Evolutionary conservation across 2,329 filamentous ascomycete species (phyloP).

Genomic region (Tolypocladium album): DNA sequence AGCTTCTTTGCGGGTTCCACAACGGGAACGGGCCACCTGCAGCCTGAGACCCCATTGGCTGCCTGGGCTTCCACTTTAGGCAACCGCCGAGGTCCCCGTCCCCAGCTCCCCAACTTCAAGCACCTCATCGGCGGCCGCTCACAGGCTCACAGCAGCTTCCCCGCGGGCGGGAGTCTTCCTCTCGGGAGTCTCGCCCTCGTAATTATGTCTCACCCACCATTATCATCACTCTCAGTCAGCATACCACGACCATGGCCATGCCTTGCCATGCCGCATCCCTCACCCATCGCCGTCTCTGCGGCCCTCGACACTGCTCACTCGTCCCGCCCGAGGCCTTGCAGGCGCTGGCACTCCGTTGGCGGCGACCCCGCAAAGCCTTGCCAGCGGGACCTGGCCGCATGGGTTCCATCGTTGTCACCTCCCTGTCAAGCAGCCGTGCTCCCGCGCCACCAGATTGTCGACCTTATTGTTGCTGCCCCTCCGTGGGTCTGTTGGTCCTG

Average conservation of each 20-base stretch:
- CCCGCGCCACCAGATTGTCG: not conserved
- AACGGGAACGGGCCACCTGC: not conserved
- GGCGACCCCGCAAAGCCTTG: not conserved
- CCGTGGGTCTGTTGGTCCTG: not conserved
- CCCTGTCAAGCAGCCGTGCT: not conserved
- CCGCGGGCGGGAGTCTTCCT: not conserved
- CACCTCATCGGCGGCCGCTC: not conserved
- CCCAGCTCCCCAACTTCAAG: not conserved
- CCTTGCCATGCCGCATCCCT: not conserved
- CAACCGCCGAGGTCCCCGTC: not conserved
- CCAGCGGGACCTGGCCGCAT: not conserved
- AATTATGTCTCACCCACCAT: not conserved
- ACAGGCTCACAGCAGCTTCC: not conserved
- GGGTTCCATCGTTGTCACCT: not conserved
- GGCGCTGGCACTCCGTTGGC: not conserved
- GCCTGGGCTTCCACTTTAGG: not conserved
- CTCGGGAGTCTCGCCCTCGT: not conserved
- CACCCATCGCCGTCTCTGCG: not conserved
- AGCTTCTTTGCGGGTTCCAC: not conserved
- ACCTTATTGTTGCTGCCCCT: not conserved
- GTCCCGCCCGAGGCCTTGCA: not conserved
- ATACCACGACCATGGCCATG: not conserved
- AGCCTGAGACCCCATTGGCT: not conserved
- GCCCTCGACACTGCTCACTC: not conserved
- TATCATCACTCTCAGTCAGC: not conserved